phyloP scores from a whole-genome alignment of 176 grass and related monocot species.

The Carex cristatella region DNA sequence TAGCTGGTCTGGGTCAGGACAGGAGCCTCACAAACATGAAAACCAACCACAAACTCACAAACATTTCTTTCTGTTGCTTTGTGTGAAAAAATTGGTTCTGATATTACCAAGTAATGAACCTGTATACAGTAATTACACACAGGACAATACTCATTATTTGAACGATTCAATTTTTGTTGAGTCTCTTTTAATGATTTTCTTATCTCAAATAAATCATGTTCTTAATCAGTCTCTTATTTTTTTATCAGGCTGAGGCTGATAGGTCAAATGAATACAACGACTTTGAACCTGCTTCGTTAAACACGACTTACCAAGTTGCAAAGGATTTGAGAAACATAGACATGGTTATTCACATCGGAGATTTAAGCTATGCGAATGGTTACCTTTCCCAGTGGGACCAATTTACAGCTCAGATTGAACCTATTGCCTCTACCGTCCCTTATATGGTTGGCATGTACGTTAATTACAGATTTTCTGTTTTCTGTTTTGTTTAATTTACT shows the following conservation, averaged over 20 bases:
- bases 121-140: not conserved
- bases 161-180: not conserved
- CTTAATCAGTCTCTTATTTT: not conserved
- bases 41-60: not conserved
- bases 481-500: conserved; percentile 1
- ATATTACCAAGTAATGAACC: not conserved
- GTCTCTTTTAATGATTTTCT: not conserved
- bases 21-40: not conserved
- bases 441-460: conserved; percentile 82
- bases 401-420: conserved; percentile 83
- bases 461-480: not conserved
- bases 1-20: not conserved
- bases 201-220: not conserved
- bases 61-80: not conserved
- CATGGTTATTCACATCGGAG: conserved; percentile 82
- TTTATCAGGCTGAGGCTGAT: conserved; percentile 64
- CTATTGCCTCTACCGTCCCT: conserved; percentile 68
- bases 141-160: not conserved
- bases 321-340: conserved; percentile 86
- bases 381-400: conserved; percentile 98
- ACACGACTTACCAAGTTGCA: conserved; percentile 76
- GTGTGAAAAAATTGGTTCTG: not conserved
- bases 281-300: conserved; percentile 68
- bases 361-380: conserved; percentile 74
- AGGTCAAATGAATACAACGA: conserved; percentile 80